Evolutionary conservation across 2,329 filamentous ascomycete genomes (phyloP).

Genomic region (Aspergillus sojae): DNA sequence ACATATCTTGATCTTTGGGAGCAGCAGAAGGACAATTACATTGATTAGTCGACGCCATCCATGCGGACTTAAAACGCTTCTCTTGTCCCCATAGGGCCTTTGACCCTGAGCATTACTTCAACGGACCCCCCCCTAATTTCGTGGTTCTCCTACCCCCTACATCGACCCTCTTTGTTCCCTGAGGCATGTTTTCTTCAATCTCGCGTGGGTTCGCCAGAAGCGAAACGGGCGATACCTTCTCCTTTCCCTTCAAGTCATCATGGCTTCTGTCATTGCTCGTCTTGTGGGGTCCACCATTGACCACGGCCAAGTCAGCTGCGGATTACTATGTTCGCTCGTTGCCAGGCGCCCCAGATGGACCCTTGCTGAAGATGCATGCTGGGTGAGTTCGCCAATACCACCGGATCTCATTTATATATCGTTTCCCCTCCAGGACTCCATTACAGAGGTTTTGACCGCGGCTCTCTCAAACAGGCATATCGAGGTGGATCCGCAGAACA

Average conservation of each 20-base stretch:
- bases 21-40: not conserved
- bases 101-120: not conserved
- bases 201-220: slow-evolving; percentile 18
- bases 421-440: not conserved
- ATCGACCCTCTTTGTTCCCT: not conserved
- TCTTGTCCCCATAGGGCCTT: slow-evolving; percentile 21
- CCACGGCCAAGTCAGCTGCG: slow-evolving; percentile 61
- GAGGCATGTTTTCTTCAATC: slow-evolving; percentile 24
- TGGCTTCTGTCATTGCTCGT: slow-evolving; percentile 32
- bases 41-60: not conserved
- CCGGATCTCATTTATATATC: not conserved
- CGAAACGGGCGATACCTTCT: slow-evolving; percentile 13
- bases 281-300: slow-evolving; percentile 26
- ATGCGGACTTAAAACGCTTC: slow-evolving; percentile 21
- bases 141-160: not conserved
- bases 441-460: slow-evolving; percentile 4
- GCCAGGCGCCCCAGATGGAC: slow-evolving; percentile 78
- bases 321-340: slow-evolving; percentile 89
- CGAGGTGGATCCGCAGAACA: slow-evolving; percentile 79
- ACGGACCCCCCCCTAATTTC: not conserved
- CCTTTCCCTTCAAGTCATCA: slow-evolving; percentile 21
- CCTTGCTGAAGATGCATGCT: slow-evolving; percentile 94
- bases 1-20: not conserved
- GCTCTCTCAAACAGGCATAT: slow-evolving; percentile 68
- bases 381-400: slow-evolving; percentile 63